Evolutionary conservation across 306 rosid species (phyloP).

Genomic region (Pyrus bretschneideri): DNA sequence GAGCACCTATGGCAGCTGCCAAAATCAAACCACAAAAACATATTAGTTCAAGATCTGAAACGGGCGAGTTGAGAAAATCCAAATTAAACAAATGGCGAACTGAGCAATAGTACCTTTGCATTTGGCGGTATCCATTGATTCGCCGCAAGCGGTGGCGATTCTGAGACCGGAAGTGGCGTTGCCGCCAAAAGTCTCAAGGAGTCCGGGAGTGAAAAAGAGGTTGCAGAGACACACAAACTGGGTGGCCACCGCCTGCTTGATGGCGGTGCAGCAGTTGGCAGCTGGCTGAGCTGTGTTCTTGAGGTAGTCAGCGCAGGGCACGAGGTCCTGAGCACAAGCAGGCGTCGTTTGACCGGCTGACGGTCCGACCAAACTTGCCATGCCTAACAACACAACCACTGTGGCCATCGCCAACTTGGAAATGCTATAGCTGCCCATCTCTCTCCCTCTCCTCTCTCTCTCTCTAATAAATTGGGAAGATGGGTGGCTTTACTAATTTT

Average conservation of each 20-base stretch:
- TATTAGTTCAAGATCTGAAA: not conserved
- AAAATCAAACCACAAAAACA: not conserved
- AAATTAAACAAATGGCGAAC: not conserved
- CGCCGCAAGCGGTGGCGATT: slow-evolving; percentile 45
- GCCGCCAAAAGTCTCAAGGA: slow-evolving; percentile 12
- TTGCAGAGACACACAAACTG: slow-evolving; percentile 51
- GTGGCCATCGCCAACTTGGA: not conserved
- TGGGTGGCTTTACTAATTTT: not conserved
- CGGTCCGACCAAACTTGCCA: not conserved
- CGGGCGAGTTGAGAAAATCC: not conserved
- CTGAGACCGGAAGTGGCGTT: slow-evolving; percentile 23
- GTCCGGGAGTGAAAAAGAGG: slow-evolving; percentile 35
- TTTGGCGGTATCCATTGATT: slow-evolving; percentile 6
- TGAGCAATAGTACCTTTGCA: slow-evolving; percentile 41
- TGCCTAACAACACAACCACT: not conserved
- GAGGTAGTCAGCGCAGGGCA: slow-evolving; percentile 17
- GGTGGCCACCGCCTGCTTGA: slow-evolving; percentile 33
- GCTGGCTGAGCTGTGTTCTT: slow-evolving; percentile 31
- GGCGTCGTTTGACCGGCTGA: not conserved
- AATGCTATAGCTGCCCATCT: not conserved
- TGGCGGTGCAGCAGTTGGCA: slow-evolving; percentile 37
- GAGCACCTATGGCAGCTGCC: not conserved
- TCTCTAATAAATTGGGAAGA: not conserved
- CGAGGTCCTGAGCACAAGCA: slow-evolving; percentile 15
- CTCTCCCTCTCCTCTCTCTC: not conserved